Evolutionary conservation across 371 early-diverging fungal species (phyloP).

Genomic region (Capniomyces stellatus): DNA sequence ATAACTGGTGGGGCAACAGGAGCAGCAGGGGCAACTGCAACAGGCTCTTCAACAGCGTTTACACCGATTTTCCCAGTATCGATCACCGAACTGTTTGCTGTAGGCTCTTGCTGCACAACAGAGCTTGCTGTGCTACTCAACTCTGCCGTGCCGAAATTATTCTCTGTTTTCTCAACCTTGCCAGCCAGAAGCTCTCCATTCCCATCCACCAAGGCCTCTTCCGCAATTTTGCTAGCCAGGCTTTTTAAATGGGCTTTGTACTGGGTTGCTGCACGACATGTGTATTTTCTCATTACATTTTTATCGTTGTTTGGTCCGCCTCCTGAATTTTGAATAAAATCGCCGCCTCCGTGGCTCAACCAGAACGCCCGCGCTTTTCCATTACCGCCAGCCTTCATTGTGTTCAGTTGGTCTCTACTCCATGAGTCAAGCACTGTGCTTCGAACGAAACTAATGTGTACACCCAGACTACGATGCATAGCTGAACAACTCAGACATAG

Average conservation of each 20-base stretch:
- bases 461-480: constrained; percentile 84
- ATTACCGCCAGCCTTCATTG: constrained; percentile 66
- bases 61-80: neutral
- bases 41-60: neutral
- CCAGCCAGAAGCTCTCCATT: neutral
- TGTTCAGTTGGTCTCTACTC: constrained; percentile 85
- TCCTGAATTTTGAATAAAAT: constrained; percentile 7
- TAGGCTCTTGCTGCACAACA: neutral
- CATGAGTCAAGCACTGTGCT: constrained; percentile 79
- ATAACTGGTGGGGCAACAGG: neutral
- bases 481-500: constrained; percentile 96
- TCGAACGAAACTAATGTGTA: constrained; percentile 93
- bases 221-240: constrained; percentile 23
- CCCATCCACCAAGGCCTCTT: neutral
- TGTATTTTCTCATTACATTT: constrained; percentile 72
- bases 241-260: constrained; percentile 68
- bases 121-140: constrained; percentile 7
- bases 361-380: constrained; percentile 58
- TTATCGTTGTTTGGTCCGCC: constrained; percentile 22
- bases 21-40: neutral
- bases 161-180: neutral
- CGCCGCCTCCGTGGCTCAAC: constrained; percentile 35
- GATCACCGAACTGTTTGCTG: constrained; percentile 9
- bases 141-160: neutral
- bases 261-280: constrained; percentile 47